Evolutionary conservation across 495 filamentous ascomycete genomes (phyloP), one percentile per base, ranked within the genome.

Genomic region (Tuber indicum): DNA sequence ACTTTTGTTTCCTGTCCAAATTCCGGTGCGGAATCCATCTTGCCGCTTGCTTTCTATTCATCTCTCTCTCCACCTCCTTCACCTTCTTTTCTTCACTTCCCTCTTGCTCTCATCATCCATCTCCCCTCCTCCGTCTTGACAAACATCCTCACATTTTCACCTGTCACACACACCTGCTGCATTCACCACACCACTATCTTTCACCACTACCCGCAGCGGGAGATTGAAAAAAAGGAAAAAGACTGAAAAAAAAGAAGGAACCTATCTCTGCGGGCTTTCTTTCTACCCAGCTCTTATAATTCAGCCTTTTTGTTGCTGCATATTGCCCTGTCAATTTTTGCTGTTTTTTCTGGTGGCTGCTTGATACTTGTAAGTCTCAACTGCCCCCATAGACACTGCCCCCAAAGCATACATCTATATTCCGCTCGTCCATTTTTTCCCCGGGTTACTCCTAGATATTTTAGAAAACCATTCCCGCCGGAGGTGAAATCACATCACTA

Each of bases 281-380:
- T 73, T 75, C 73, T 47, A 70, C 45, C 44, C 76, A 79, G 44
- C 46, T 52, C 71, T 69, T 36, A 47, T 79, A 80, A 79, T 80
- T 80, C 78, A 80, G 78, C 78, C 78, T 80, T 80, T 80, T 80
- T 80, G 66, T 78, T 80, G 74, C 78, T 80, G 78, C 78, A 80
- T 77, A 74, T 74, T 80, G 77, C 58, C 73, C 77, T 79, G 74
- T 74, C 78, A 47, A 36, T 80, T 72, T 21, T 69, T 80, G 79
- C 79, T 79, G 75, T 80, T 49, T 66, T 73, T 80, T 75, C 78
- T 73, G 75, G 75, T 76, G 62, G 78, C 79, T 74, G 78, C 78
- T 74, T 74, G 79, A 73, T 71, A 74, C 74, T 80, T 80, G 78
- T 80, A 76, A 80, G 78, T 80, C 49, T 14, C 58, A 76, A 80